Percentiles rank a stretch among this genome's conserved stretches.
Conservation (phyloP, 179 eudicot species). For the Patellifolia procumbens region DNA sequence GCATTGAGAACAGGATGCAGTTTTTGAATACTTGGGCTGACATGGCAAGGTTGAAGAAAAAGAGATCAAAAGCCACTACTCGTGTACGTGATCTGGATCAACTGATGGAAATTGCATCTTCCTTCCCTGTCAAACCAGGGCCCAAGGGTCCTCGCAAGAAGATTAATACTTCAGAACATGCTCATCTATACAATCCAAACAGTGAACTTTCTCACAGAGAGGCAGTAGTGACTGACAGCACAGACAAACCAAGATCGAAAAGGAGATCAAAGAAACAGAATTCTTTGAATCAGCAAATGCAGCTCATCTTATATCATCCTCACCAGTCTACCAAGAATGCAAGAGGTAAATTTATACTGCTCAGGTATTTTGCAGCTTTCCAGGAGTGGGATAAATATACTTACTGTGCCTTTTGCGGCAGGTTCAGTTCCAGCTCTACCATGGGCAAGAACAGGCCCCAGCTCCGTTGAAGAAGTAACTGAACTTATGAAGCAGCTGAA, state of each 20-base stretch:
- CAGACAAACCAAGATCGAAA: slow-evolving; percentile 27
- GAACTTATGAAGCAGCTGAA: slow-evolving; percentile 45
- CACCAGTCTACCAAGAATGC: slow-evolving; percentile 18
- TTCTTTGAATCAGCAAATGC: slow-evolving; percentile 26
- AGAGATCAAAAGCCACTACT: slow-evolving; percentile 35
- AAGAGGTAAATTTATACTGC: slow-evolving; percentile 22
- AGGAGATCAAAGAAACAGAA: slow-evolving; percentile 26
- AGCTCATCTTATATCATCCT: slow-evolving; percentile 27
- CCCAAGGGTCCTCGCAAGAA: slow-evolving; percentile 26
- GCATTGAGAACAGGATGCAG: slow-evolving; percentile 22
- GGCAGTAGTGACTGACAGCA: slow-evolving; percentile 23
- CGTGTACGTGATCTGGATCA: slow-evolving; percentile 36
- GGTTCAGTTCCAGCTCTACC: slow-evolving; percentile 44
- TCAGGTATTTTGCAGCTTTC: not conserved
- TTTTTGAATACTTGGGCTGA: slow-evolving; percentile 36
- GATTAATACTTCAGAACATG: slow-evolving; percentile 4
- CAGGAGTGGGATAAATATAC: not conserved
- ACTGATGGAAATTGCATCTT: slow-evolving; percentile 30
- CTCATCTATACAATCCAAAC: not conserved
- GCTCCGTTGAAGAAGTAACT: slow-evolving; percentile 47
- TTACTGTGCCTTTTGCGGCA: slow-evolving; percentile 32
- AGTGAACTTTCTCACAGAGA: slow-evolving; percentile 24
- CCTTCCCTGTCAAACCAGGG: slow-evolving; percentile 18
- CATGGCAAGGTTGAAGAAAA: slow-evolving; percentile 35
- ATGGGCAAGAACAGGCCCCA: slow-evolving; percentile 37